phyloP scores from a whole-genome alignment of 768 basidiomycete genomes.

The Russula olivacea region DNA sequence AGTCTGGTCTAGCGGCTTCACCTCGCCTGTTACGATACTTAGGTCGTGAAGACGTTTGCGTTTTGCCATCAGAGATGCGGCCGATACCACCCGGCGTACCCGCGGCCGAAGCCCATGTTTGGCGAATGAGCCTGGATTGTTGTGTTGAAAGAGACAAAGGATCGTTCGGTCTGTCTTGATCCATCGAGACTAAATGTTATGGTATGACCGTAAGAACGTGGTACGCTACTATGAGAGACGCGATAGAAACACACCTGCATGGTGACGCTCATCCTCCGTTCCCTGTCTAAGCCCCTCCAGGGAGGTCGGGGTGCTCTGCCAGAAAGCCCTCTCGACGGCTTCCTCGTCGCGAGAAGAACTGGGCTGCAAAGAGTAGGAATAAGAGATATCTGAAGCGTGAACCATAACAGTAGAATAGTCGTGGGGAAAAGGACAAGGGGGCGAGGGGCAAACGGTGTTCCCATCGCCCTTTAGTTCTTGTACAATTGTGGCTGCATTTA shows the following conservation, averaged over 20 bases:
- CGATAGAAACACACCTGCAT: not conserved
- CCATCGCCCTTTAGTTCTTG: not conserved
- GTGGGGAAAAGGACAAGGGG: not conserved
- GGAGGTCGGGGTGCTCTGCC: constrained; percentile 8
- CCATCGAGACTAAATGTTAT: not conserved
- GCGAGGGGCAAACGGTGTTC: not conserved
- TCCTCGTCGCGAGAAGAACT: constrained; percentile 2
- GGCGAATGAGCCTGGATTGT: constrained; percentile 3
- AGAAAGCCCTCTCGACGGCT: constrained; percentile 7
- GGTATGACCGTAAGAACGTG: not conserved
- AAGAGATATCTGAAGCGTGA: not conserved
- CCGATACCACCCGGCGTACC: too few relatives aligned
- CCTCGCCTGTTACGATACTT: not conserved
- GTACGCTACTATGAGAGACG: not conserved
- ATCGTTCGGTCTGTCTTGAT: not conserved
- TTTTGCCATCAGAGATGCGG: not conserved
- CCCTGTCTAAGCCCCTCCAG: not conserved
- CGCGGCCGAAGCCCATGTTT: not conserved
- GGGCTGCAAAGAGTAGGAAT: not conserved
- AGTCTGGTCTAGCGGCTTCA: not conserved
- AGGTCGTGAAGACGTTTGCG: not conserved
- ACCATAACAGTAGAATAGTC: not conserved
- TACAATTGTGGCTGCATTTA: not conserved
- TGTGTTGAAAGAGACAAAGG: not conserved
- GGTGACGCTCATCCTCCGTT: not conserved